A percentile compares a stretch with the other conserved stretches of the same genome.
These are phyloP conservation scores for Herpetomonas samuelpessoai DNA, from an alignment of 208 protist species.

Conservation along the genomic window DNA sequence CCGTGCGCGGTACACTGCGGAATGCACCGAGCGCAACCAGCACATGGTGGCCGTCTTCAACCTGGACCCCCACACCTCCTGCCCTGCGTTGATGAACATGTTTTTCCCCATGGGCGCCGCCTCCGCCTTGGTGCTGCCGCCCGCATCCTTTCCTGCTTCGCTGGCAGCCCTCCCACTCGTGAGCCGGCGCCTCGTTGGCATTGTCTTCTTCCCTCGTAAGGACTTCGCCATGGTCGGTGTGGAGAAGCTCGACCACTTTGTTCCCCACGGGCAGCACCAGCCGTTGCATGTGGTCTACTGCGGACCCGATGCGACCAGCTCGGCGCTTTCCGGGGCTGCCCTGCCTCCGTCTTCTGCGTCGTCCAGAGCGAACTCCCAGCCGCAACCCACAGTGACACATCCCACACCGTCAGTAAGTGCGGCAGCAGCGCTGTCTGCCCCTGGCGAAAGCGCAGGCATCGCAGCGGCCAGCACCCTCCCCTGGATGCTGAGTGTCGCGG, in stretches of 20 bases:
- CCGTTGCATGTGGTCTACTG: constrained; percentile 70
- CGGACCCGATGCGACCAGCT: constrained; percentile 29
- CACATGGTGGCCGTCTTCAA: constrained; percentile 81
- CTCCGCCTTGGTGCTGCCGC: constrained; percentile 50
- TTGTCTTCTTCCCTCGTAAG: constrained; percentile 70
- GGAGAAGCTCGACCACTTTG: constrained; percentile 83
- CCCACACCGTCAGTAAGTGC: no score
- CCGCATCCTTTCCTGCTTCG: constrained; percentile 23
- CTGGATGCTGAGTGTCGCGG: constrained; percentile 14
- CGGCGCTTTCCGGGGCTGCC: constrained; percentile 14
- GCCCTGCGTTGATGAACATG: constrained; percentile 52
- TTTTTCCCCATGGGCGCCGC: constrained; percentile 74
- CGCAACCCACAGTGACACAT: no score
- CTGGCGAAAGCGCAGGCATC: no score
- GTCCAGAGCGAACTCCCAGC: neutral
- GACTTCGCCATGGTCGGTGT: constrained; percentile 72
- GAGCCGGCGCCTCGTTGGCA: constrained; percentile 47
- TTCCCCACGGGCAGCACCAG: constrained; percentile 73
- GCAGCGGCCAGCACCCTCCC: constrained; percentile 8
- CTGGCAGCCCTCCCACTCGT: constrained; percentile 14
- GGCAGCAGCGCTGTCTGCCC: no score
- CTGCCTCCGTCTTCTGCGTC: neutral
- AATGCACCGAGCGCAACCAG: constrained; percentile 23
- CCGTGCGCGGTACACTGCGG: constrained; percentile 23
- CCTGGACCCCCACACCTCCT: constrained; percentile 63